Evolutionary conservation across 768 basidiomycete genomes (phyloP), one percentile per base, ranked within the genome.

Genomic region (Kwoniella shandongensis): DNA sequence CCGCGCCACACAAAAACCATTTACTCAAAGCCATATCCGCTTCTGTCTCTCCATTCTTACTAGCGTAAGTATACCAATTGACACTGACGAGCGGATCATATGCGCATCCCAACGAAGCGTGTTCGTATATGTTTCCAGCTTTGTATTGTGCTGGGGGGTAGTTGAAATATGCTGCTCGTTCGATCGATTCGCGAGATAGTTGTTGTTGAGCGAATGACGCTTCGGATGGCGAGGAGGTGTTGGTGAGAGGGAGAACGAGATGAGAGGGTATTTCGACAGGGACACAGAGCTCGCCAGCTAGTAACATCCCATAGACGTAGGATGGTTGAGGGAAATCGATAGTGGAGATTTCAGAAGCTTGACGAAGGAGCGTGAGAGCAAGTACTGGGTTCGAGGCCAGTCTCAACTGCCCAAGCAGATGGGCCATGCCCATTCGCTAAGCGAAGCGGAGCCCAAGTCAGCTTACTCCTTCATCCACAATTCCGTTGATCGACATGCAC

Each of bases 21-120:
- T 96, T 97, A 76, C 85, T 86, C 51, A 97, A 81, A 2, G 91
- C 93, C 91, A 97, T 93, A 72, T 98, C 91, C 0, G 94, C 94
- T 74, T 97, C 92, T 22, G 83, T 81, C 75, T 96, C 90, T 30
- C 89, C 89, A 57, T 87, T 84, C 76, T 93, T 87, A 54, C 85
- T 86, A 1, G 74, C 76, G 10, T 77, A 76, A 13, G 73, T 73
- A 76, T 97, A 97, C 72, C 90, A 97, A 72, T 93, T 89, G 20
- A 98, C 91, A 51, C 85, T 87, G 35, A 94, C 79, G 17, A 94
- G 80, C 0, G 94, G 85, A 70, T 97, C 93, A 76, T 91, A 96
- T 0, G 85, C 81, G 79, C 87, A 90, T 0, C 88, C 88, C 0
- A 89, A 81, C 11, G 84, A 81, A 0, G 93, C 93, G 65, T 92